Percentiles rank a stretch among this genome's conserved stretches.
phyloP scores from a whole-genome alignment of 768 basidiomycete genomes.

The Omphalotus guepiniiformis region DNA sequence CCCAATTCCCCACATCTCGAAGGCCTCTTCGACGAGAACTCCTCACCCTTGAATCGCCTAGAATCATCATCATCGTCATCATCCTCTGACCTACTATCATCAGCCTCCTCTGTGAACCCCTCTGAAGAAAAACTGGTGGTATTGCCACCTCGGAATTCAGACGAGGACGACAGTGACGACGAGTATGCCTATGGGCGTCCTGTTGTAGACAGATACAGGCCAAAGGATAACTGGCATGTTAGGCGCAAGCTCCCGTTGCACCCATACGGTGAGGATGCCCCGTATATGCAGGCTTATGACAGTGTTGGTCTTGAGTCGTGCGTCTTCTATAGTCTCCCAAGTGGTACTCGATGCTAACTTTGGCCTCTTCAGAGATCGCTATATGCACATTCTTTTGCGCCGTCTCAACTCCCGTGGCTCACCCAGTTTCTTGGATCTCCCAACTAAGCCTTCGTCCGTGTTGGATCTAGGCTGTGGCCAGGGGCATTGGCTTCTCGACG shows the following conservation, averaged over 20 bases:
- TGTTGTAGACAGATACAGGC: constrained; percentile 12
- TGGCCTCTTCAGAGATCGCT: constrained; percentile 48
- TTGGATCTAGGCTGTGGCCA: constrained; percentile 77
- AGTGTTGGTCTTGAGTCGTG: constrained; percentile 53
- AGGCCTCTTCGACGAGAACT: background rate
- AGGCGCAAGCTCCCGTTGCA: constrained; percentile 49
- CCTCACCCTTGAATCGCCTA: background rate
- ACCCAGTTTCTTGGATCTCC: constrained; percentile 58
- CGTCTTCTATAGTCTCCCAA: constrained; percentile 19
- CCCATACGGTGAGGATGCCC: constrained; percentile 45
- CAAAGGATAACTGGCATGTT: constrained; percentile 34
- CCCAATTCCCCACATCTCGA: background rate
- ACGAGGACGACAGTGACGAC: constrained; percentile 17
- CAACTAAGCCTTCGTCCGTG: constrained; percentile 43
- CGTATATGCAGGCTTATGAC: constrained; percentile 69
- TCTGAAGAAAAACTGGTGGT: background rate
- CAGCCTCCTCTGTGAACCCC: background rate
- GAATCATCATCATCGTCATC: background rate
- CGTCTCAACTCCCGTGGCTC: constrained; percentile 49
- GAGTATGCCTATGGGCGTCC: constrained; percentile 18
- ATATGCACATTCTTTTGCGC: constrained; percentile 48
- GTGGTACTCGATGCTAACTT: too few species aligned
- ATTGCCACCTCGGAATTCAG: background rate
- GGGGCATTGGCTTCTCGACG: constrained; percentile 64
- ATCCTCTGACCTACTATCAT: background rate